Conservation (phyloP, 2,329 filamentous ascomycete species). For the Xylariomycetidae sp. region DNA sequence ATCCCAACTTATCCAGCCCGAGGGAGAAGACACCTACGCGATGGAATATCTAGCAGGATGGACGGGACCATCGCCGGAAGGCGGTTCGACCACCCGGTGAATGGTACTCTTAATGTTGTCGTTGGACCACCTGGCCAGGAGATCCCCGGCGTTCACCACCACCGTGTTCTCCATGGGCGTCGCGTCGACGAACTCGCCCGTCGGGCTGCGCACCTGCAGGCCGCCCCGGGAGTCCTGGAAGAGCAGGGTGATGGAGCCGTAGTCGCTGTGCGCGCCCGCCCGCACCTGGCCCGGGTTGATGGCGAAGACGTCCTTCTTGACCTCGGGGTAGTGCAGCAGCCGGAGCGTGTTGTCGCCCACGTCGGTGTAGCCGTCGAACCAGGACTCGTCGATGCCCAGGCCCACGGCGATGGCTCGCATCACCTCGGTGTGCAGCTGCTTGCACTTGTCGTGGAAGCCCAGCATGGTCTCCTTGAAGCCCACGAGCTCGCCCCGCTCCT, state of each 20-base stretch:
- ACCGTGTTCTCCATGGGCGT: constrained; percentile 77
- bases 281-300: constrained; percentile 66
- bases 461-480: constrained; percentile 71
- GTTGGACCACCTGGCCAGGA: constrained; percentile 85
- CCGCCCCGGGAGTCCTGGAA: constrained; percentile 50
- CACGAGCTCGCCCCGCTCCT: constrained; percentile 43
- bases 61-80: constrained; percentile 47
- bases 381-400: constrained; percentile 64
- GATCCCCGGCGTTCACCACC: constrained; percentile 84
- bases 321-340: constrained; percentile 71
- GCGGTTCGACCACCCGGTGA: constrained; percentile 86
- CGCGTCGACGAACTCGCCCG: constrained; percentile 75
- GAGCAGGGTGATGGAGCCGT: constrained; percentile 56
- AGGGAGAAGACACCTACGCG: constrained; percentile 66
- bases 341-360: constrained; percentile 67
- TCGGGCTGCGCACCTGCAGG: constrained; percentile 49
- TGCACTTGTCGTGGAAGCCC: constrained; percentile 70
- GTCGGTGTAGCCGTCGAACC: constrained; percentile 73
- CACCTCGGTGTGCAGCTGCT: constrained; percentile 67
- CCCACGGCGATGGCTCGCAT: constrained; percentile 85
- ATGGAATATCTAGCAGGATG: constrained; percentile 82
- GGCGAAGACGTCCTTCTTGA: constrained; percentile 60
- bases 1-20: too few species aligned
- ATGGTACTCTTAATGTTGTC: constrained; percentile 87
- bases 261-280: constrained; percentile 72